phyloP scores from a whole-genome alignment of 768 basidiomycete species.

The Boletellus sp. region DNA sequence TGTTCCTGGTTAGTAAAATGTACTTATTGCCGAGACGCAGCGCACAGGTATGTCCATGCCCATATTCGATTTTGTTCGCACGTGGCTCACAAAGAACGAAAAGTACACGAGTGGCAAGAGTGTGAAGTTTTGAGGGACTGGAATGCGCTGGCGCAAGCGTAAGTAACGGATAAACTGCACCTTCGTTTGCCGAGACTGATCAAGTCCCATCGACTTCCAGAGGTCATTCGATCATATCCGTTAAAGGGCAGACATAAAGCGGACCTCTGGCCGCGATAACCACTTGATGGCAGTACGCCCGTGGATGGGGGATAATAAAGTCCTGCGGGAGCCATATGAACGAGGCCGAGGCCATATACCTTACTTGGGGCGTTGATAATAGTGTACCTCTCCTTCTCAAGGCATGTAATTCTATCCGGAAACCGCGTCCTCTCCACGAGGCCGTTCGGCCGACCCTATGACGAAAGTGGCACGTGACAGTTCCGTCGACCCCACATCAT shows the following conservation, averaged over 20 bases:
- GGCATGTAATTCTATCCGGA: background rate
- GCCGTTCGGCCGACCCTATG: background rate
- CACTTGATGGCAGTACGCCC: no score
- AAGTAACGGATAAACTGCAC: background rate
- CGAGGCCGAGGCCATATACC: background rate
- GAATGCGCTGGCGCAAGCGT: background rate
- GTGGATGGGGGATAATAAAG: background rate
- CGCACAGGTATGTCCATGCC: background rate
- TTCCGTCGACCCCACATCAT: background rate
- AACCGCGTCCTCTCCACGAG: slow-evolving; percentile 2
- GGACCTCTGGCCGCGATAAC: background rate
- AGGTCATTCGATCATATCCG: background rate
- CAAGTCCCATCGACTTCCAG: background rate
- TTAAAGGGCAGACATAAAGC: background rate
- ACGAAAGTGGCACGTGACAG: slow-evolving; percentile 6
- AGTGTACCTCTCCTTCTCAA: background rate
- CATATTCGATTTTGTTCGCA: background rate
- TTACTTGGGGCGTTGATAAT: background rate
- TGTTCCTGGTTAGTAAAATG: background rate
- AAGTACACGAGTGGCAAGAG: background rate
- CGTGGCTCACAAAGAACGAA: no score
- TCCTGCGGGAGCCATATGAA: background rate
- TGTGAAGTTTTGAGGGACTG: background rate
- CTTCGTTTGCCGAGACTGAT: background rate
- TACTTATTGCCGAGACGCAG: no score